Evolutionary conservation across 345 rosid genomes (phyloP), one percentile per base, ranked within the genome.

Genomic region (Noccaea bulbosa): DNA sequence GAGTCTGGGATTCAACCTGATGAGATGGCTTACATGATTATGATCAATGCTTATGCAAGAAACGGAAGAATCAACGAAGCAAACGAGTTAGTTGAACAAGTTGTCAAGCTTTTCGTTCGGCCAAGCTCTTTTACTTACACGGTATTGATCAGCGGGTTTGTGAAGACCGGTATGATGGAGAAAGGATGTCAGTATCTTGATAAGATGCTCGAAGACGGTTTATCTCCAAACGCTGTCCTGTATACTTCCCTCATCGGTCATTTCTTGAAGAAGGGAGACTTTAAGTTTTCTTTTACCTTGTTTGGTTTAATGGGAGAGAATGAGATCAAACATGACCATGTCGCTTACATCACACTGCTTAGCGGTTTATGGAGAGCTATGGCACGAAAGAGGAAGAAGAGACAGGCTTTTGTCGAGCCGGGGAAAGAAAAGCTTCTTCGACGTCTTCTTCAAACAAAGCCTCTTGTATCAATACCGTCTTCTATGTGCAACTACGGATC

Each of bases 21-120:
- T 78, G 96, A 82, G 77, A 68, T 74, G 71, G 49, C 82, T 50
- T 90, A 83, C 79, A 72, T 69, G 85, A 85, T 87, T 30, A 85
- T 90, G 96, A 86, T 90, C 69, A 86, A 82, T 79, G 90, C 81
- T 32, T 90, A 85, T 65, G 77, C 74, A 5, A 80, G 69, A 69
- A 86, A 65, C 35, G 79, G 80, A 58, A 80, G 81, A 71, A 73
- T 79, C 27, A 4, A 27, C 9, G 83, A 86, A 84, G 93, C 93
- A 61, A 44, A 48, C 4, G 72, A 75, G 35, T 71, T 90, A 22
- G 86, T 86, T 71, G 86, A 88, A 71, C 79, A 71, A 65, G 89
- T 88, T 70, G 81, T 82, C 46, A 75, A 75, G 73, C 75, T 69
- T 53, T 80, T 78, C 2, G 67, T 85, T 54, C 72, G 59, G 46